These are phyloP conservation scores for Suhomyces wounanorum DNA, from an alignment of 1,139 yeast species.

Conservation along the genomic window DNA sequence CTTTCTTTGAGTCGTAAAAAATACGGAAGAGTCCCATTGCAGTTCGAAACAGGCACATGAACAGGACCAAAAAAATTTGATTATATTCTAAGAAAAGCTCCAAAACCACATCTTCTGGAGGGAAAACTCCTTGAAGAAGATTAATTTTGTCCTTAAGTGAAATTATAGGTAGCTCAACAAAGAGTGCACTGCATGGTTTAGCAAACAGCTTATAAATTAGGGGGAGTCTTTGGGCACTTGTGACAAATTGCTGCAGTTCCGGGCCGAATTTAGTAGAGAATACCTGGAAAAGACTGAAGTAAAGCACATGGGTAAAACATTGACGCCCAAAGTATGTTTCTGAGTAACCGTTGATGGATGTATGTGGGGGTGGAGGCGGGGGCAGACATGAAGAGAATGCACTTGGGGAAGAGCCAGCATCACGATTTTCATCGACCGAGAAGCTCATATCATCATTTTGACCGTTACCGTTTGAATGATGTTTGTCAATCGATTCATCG, in stretches of 20 bases:
- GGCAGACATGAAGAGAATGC: neutral
- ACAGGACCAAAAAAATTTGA: neutral
- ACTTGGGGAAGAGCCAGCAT: neutral
- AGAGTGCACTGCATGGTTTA: constrained; percentile 6
- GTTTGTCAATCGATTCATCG: neutral
- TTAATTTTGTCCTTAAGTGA: constrained; percentile 5
- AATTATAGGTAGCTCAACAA: constrained; percentile 5
- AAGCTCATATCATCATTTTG: neutral
- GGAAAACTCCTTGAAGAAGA: constrained; percentile 8
- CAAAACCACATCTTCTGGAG: neutral
- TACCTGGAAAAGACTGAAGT: neutral
- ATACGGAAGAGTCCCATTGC: neutral
- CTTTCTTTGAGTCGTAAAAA: neutral
- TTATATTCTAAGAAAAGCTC: constrained; percentile 6
- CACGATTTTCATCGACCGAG: neutral
- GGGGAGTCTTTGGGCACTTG: neutral
- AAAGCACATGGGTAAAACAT: constrained; percentile 3
- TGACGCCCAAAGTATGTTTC: constrained; percentile 6
- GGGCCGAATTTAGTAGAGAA: constrained; percentile 1
- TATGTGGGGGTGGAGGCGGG: neutral
- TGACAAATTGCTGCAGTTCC: neutral
- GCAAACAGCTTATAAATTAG: constrained; percentile 2
- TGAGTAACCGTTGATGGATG: neutral
- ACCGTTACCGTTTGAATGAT: neutral
- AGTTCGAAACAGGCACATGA: constrained; percentile 1